Evolutionary conservation across 164 flowering plant species (phyloP), one percentile per base, ranked within the genome.

Genomic region (Berberis vulgaris): DNA sequence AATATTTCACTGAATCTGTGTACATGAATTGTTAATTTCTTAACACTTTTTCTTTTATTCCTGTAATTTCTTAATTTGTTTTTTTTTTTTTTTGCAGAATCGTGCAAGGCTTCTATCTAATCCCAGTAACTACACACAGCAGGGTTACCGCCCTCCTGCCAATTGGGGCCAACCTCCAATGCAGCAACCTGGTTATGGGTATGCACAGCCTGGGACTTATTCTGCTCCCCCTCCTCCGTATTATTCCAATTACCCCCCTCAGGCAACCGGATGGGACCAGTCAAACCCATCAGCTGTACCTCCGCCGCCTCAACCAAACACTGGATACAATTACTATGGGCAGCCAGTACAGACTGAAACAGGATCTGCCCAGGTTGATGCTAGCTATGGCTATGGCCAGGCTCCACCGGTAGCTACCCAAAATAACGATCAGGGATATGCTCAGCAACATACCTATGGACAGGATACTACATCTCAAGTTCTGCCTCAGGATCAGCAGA

Each of bases 111-210:
- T 46, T 57, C 64, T 69, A 7, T 61, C 79, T 45, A 42, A 7
- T 6, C 11, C 60, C 45, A 57, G 12, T 42, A 57, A 40, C 43
- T 57, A 57, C 41, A 40, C 54, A 26, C 81, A 77, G 58, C 74
- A 73, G 6, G 65, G 61, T 41, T 77, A 75, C 61, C 65, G 60
- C 12, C 54, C 78, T 41, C 49, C 75, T 40, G 67, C 64, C 26
- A 71, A 63, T 56, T 80, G 83, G 83, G 73, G 47, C 40, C 72
- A 67, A 42, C 76, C 72, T 65, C 60, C 76, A 54, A 42, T 63
- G 41, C 78, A 66, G 54, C 82, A 77, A 63, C 74, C 78, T 61
- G 73, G 60, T 3, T 77, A 77, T 70, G 81, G 76, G 41, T 79
- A 77, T 52, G 6, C 72, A 43, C 76, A 73, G 53, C 69, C 72